These are phyloP conservation scores for Astrocystis sublimbata DNA, from an alignment of 495 filamentous ascomycete species.

Conservation along the genomic window DNA sequence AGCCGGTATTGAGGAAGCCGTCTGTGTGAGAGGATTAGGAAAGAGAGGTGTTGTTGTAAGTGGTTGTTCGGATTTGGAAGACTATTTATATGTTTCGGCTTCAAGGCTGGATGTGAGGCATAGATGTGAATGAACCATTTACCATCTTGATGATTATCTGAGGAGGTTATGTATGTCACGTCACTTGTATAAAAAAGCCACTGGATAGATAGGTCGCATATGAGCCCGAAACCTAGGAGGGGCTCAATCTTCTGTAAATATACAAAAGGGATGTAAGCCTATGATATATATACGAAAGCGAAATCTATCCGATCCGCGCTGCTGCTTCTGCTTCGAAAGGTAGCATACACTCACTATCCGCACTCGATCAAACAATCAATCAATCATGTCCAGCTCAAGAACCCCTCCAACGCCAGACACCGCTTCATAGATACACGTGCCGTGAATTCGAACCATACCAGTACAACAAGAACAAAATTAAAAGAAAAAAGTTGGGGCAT, in stretches of 20 bases:
- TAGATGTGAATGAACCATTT: too few relatives aligned
- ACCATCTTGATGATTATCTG: too few relatives aligned
- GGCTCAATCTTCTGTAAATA: not conserved
- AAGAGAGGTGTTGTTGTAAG: too few relatives aligned
- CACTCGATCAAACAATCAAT: too few relatives aligned
- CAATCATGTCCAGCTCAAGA: not conserved
- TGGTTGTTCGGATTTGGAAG: too few relatives aligned
- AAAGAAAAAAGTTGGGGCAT: too few relatives aligned
- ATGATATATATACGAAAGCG: slow-evolving; percentile 5
- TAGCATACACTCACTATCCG: not conserved
- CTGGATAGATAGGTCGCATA: not conserved
- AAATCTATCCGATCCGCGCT: not conserved
- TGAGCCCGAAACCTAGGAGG: not conserved
- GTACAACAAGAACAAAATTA: too few relatives aligned
- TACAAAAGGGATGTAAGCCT: not conserved
- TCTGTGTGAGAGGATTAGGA: too few relatives aligned
- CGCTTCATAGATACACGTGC: slow-evolving; percentile 8
- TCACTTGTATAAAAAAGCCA: not conserved
- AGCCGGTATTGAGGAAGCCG: slow-evolving; percentile 19
- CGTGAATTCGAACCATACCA: too few relatives aligned
- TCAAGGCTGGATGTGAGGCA: too few relatives aligned
- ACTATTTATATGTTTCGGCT: not conserved
- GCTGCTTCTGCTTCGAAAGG: not conserved
- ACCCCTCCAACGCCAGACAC: slow-evolving; percentile 8
- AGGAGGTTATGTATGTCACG: not conserved